Evolutionary conservation across 176 grass and related monocot genomes (phyloP).

Genomic region (Bonia amplexicaulis): DNA sequence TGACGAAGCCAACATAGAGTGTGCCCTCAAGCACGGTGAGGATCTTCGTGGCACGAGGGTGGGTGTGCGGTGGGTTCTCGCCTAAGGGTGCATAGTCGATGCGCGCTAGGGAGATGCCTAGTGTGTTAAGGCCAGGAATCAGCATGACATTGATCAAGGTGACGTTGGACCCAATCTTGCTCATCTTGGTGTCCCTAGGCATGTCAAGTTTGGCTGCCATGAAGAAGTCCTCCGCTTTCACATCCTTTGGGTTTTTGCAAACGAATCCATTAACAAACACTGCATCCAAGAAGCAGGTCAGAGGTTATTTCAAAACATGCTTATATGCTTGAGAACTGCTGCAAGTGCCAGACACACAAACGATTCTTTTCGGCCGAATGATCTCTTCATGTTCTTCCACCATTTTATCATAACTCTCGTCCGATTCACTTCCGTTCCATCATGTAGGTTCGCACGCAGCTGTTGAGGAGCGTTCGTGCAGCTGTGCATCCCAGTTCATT

Average conservation of each 20-base stretch:
- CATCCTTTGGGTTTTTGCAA: neutral
- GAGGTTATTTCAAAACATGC: neutral
- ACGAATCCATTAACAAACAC: constrained; percentile 19
- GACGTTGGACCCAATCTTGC: constrained; percentile 13
- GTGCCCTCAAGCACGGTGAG: constrained; percentile 6
- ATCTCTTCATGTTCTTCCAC: no score
- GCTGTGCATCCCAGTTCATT: no score
- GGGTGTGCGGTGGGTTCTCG: neutral
- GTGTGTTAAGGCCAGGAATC: constrained; percentile 13
- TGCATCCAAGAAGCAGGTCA: neutral
- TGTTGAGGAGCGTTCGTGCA: no score
- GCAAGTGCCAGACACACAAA: neutral
- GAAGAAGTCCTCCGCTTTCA: constrained; percentile 13
- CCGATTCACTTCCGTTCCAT: no score
- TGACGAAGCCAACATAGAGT: constrained; percentile 11
- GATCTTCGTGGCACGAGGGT: constrained; percentile 11
- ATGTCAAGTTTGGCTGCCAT: neutral
- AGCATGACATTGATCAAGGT: constrained; percentile 14
- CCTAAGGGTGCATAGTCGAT: neutral
- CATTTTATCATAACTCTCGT: no score
- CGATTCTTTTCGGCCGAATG: no score
- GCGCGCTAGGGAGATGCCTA: constrained; percentile 1
- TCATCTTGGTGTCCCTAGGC: neutral
- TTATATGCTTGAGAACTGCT: neutral
- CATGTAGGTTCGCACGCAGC: no score